These are phyloP conservation scores for Aureobasidium uvarum DNA, from an alignment of 2,329 filamentous ascomycete species.

Conservation along the genomic window DNA sequence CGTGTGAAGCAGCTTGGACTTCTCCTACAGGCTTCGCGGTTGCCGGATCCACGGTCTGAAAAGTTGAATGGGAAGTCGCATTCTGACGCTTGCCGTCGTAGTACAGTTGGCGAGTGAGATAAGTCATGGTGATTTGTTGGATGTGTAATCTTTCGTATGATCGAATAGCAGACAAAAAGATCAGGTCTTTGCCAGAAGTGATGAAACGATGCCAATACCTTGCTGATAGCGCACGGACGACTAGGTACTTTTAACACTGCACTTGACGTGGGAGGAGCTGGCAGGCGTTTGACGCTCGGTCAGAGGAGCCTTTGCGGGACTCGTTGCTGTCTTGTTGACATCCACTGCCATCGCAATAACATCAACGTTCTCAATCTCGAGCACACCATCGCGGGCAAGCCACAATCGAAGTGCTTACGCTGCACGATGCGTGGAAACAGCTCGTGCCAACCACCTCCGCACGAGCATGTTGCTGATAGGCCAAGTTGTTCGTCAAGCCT, in stretches of 20 bases:
- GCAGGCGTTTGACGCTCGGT: not conserved
- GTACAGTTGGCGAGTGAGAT: constrained; percentile 53
- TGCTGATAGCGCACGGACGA: constrained; percentile 12
- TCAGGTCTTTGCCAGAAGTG: not conserved
- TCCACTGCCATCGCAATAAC: not conserved
- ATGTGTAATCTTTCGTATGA: not conserved
- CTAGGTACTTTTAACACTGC: not conserved
- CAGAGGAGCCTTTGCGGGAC: not conserved
- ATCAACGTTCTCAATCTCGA: not conserved
- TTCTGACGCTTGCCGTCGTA: constrained; percentile 69
- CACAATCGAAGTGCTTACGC: constrained; percentile 2
- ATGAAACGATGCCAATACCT: not conserved
- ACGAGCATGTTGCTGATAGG: not conserved
- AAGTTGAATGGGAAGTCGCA: constrained; percentile 60
- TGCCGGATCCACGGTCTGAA: constrained; percentile 72
- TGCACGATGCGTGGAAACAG: not conserved
- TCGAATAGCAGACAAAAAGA: not conserved
- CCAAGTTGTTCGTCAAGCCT: not conserved
- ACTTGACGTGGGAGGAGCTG: constrained; percentile 3
- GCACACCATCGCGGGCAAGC: not conserved
- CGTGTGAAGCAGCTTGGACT: constrained; percentile 66
- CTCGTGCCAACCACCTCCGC: not conserved
- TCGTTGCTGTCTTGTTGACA: not conserved
- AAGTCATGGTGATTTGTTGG: constrained; percentile 3
- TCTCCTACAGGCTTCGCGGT: constrained; percentile 66